Evolutionary conservation across 2,329 filamentous ascomycete species (phyloP), one percentile per base, ranked within the genome.

Genomic region (Fragosphaeria purpurea): DNA sequence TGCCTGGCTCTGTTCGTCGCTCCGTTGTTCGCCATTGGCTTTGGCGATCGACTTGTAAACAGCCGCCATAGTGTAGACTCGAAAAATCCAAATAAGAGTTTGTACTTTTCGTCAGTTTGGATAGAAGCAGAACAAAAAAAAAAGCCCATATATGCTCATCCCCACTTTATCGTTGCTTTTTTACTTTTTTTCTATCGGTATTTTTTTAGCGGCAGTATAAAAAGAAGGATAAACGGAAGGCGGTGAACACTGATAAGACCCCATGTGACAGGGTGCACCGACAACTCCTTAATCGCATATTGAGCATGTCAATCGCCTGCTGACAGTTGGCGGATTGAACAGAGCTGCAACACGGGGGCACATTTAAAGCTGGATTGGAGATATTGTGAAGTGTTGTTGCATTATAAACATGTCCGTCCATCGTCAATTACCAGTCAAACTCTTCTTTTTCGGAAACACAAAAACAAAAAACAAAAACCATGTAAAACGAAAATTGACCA

Each of bases 11-110:
- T 44, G 47, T 30, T 58, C 67, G 58, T 80, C 74, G 47, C 69
- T 63, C 58, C 22, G 22, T 22, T 22, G 22, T 22, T 77, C 76
- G 53, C 68, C 67, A 50, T 67, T 70, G 50, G 70, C 67, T 67
- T 85, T 86, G 6, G 82, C 83, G 48, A 88, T 70, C 12, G 83
- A 82, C 64, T 88, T 88, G 70, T 87, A 88, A 32, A 88, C 83
- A 41, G 84, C 73, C 46, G 83, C 82, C 85, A 88, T 85, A 22
- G 22, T 22, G 22, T 22, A 22, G 22, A 22, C 40, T 49, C 52
- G 13, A 22, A 8, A 8, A 31, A n/a, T 37, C 6, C 22, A 22
- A 3, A 22, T 22, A 3, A 22, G 22, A 22, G 22, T 22, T 22
- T 22, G 22, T 22, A 22, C 22, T 22, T 22, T 22, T 22, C 22